phyloP scores from a whole-genome alignment of 208 protist species.

The Strigomonas culicis region DNA sequence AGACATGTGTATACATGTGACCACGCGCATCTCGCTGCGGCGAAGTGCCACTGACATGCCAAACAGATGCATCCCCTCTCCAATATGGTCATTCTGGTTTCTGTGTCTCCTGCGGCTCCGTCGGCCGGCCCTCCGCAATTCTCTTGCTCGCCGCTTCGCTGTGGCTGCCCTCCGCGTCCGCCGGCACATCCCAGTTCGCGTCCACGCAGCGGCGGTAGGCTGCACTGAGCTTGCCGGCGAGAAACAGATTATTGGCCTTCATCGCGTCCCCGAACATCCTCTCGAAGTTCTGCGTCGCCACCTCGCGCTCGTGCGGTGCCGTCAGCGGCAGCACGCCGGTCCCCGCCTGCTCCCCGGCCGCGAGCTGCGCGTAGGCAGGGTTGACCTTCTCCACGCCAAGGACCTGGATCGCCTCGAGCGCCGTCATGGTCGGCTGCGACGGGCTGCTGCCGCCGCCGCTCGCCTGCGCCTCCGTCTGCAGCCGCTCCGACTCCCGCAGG shows the following conservation, averaged over 20 bases:
- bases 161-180: not conserved
- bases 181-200: slow-evolving; percentile 45
- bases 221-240: slow-evolving; percentile 76
- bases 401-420: slow-evolving; percentile 61
- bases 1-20: not conserved
- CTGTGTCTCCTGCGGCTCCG: not conserved
- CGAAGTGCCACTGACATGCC: not conserved
- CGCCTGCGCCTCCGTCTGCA: slow-evolving; percentile 25
- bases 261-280: slow-evolving; percentile 54
- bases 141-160: not conserved
- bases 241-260: slow-evolving; percentile 54
- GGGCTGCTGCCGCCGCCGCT: not conserved
- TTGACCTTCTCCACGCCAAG: slow-evolving; percentile 52
- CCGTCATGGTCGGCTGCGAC: slow-evolving; percentile 35
- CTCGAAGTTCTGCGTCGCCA: slow-evolving; percentile 60
- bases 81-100: not conserved
- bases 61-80: slow-evolving; percentile 1
- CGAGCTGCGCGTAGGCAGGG: slow-evolving; percentile 20
- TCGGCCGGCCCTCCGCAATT: not conserved
- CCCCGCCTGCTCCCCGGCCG: slow-evolving; percentile 11
- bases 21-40: not conserved
- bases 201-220: slow-evolving; percentile 78
- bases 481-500: slow-evolving; percentile 29
- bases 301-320: slow-evolving; percentile 25
- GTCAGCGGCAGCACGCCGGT: slow-evolving; percentile 22